Conservation (phyloP, 208 protist genomes). For the Paratrypanosoma confusum region DNA sequence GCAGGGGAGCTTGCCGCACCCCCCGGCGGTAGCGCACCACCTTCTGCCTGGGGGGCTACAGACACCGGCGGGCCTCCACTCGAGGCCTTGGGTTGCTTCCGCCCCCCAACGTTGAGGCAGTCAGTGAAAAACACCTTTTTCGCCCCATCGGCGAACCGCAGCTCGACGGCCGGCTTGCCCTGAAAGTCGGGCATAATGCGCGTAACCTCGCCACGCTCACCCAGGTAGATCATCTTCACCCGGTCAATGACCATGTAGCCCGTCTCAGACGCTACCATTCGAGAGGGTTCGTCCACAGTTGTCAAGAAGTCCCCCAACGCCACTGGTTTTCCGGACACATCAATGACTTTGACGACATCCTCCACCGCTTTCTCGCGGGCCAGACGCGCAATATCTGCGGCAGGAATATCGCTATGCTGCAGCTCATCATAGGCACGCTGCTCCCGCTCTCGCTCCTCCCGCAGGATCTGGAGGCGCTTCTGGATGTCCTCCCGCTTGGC, state of each 20-base stretch:
- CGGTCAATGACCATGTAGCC: slow-evolving; percentile 48
- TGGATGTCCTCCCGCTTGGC: slow-evolving; percentile 58
- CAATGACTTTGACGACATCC: slow-evolving; percentile 14
- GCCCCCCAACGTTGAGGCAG: slow-evolving; percentile 30
- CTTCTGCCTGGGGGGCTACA: too few species aligned
- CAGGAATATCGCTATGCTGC: slow-evolving; percentile 20
- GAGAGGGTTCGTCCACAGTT: slow-evolving; percentile 35
- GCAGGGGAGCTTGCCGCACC: too few species aligned
- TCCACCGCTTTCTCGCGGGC: slow-evolving; percentile 24
- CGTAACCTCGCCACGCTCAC: slow-evolving; percentile 50
- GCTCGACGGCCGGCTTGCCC: slow-evolving; percentile 65
- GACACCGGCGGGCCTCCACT: too few species aligned
- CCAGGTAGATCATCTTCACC: slow-evolving; percentile 73
- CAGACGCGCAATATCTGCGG: slow-evolving; percentile 36
- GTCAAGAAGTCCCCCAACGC: slow-evolving; percentile 40
- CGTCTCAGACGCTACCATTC: slow-evolving; percentile 30
- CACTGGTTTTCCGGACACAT: slow-evolving; percentile 23
- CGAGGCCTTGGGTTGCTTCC: slow-evolving; percentile 4
- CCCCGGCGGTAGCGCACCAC: too few species aligned
- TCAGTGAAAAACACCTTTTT: slow-evolving; percentile 65
- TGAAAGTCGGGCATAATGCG: slow-evolving; percentile 58
- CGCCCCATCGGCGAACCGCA: slow-evolving; percentile 73
- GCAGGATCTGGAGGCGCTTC: slow-evolving; percentile 46
- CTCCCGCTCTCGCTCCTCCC: slow-evolving; percentile 43
- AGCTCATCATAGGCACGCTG: slow-evolving; percentile 55